Conservation (phyloP, 2,329 filamentous ascomycete species). For the Ploettnerulaceae sp. region DNA sequence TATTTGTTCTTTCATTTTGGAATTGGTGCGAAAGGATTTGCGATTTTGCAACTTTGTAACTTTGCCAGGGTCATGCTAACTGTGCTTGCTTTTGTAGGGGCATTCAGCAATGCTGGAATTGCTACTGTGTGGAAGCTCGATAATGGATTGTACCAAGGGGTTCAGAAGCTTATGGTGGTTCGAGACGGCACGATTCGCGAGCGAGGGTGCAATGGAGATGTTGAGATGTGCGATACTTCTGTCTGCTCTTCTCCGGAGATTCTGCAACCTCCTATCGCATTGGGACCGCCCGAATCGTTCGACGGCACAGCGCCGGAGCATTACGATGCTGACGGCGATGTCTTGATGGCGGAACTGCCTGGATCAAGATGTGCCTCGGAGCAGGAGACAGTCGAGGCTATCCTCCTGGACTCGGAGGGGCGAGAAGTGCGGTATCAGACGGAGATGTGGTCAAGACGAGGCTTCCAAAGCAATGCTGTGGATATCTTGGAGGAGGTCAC, state of each 20-base stretch:
- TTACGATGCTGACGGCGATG: conserved; percentile 24
- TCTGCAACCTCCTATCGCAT: not conserved
- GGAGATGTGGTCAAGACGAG: conserved; percentile 3
- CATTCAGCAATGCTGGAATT: conserved; percentile 41
- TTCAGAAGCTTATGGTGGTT: conserved; percentile 19
- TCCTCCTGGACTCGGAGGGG: conserved; percentile 11
- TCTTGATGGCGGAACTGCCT: conserved; percentile 26
- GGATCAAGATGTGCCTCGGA: not conserved
- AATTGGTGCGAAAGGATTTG: too few relatives aligned
- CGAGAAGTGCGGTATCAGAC: conserved; percentile 7
- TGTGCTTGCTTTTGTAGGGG: conserved; percentile 37
- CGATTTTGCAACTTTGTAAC: too few relatives aligned
- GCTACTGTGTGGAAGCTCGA: conserved; percentile 45
- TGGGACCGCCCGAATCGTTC: conserved; percentile 19
- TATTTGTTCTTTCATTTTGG: too few relatives aligned
- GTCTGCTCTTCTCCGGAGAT: not conserved
- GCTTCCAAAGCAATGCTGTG: not conserved
- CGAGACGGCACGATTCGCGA: conserved; percentile 32
- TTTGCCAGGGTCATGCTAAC: too few relatives aligned
- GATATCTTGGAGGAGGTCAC: conserved; percentile 36
- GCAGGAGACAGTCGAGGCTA: conserved; percentile 9
- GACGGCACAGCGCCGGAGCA: conserved; percentile 19
- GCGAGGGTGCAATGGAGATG: conserved; percentile 17
- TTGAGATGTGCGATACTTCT: conserved; percentile 21
- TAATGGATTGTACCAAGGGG: conserved; percentile 18